Conservation (phyloP, 106 monocot genomes). For the Platanthera guangdongensis region DNA sequence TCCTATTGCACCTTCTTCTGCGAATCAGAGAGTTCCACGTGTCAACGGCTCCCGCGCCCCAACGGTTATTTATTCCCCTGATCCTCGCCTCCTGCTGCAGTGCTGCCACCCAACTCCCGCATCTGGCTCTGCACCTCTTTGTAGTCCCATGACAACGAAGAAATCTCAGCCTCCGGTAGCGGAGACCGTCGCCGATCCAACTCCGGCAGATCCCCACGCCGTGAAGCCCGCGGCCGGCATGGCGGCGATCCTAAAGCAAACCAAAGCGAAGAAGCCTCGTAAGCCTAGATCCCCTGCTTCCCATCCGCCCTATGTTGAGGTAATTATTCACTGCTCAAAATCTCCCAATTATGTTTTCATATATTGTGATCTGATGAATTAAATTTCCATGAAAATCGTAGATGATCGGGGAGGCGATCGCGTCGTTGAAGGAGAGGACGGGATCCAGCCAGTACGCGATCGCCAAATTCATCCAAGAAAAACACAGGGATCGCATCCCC, state of each 20-base stretch:
- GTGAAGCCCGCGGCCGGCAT: conserved; percentile 9
- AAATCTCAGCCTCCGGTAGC: conserved; percentile 7
- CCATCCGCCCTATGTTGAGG: conserved; percentile 85
- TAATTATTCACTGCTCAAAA: not conserved
- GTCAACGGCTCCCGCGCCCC: not conserved
- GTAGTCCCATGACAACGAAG: conserved; percentile 18
- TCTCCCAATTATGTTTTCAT: not conserved
- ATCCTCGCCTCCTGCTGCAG: not conserved
- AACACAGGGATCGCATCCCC: conserved; percentile 51
- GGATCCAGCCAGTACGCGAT: conserved; percentile 86
- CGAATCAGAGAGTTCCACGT: conserved; percentile 26
- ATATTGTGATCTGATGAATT: conserved; percentile 1
- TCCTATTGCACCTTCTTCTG: conserved; percentile 8
- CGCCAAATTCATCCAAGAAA: conserved; percentile 67
- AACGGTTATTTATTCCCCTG: conserved; percentile 18
- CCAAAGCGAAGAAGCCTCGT: conserved; percentile 32
- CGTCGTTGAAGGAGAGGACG: conserved; percentile 62
- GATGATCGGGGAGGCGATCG: conserved; percentile 77
- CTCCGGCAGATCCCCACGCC: not conserved
- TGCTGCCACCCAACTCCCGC: not conserved
- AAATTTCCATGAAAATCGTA: conserved; percentile 14
- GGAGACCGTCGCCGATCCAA: conserved; percentile 2
- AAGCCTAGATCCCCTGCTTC: conserved; percentile 30
- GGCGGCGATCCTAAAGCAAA: conserved; percentile 11
- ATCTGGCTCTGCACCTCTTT: not conserved